Evolutionary conservation across 306 rosid species (phyloP).

Genomic region (Vachellia collinsii): DNA sequence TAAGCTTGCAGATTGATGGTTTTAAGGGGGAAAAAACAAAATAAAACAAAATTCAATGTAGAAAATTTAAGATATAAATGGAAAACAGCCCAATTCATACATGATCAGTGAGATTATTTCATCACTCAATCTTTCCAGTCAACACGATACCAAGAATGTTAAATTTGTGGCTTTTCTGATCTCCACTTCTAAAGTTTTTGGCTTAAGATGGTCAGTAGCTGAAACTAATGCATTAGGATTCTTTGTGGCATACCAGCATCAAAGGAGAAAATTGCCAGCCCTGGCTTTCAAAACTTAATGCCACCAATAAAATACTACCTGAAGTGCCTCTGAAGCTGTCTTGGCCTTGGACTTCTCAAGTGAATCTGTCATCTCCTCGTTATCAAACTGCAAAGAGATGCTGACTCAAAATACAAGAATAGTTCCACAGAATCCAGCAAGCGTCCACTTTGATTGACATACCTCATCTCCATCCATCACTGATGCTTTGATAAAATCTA

Average conservation of each 20-base stretch:
- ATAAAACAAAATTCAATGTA: too few relatives aligned
- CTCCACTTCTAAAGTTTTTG: conserved; percentile 9
- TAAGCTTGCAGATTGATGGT: neutral
- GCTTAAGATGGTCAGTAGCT: conserved; percentile 24
- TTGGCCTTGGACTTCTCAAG: conserved; percentile 69
- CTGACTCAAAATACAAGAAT: conserved; percentile 41
- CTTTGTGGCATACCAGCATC: neutral
- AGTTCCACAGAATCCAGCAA: conserved; percentile 20
- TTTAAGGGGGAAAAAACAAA: too few relatives aligned
- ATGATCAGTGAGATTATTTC: conserved; percentile 3
- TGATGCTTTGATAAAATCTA: conserved; percentile 87
- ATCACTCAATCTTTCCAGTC: conserved; percentile 22
- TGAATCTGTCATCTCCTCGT: conserved; percentile 48
- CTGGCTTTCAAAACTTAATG: conserved; percentile 2
- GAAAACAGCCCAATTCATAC: conserved; percentile 9
- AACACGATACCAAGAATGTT: neutral
- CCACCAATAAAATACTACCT: conserved; percentile 51
- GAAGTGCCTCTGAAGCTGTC: conserved; percentile 81
- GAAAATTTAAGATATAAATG: conserved; percentile 10
- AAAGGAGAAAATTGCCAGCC: conserved; percentile 3
- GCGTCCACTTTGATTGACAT: conserved; percentile 30
- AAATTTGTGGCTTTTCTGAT: conserved; percentile 12
- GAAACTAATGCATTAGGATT: conserved; percentile 15
- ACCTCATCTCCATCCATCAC: conserved; percentile 93
- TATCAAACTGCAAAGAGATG: conserved; percentile 59